Base-by-base conservation (phyloP, 768 basidiomycete genomes). In the Tylopilus subfusipes region DNA sequence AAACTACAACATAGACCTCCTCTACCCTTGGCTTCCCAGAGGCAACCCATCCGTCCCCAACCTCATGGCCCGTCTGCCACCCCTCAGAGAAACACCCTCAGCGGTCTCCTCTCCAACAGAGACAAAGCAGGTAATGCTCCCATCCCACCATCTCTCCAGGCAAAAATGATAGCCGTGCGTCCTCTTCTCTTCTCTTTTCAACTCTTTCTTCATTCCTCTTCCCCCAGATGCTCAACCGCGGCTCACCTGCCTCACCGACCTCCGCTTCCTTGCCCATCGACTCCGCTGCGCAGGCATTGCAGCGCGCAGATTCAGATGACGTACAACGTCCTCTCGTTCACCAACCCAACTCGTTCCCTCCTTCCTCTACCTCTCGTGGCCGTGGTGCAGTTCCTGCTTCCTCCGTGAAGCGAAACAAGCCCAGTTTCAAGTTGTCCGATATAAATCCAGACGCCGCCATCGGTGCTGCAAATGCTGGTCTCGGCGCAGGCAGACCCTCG, bases 101-200 rank as follows among this genome's bases (percentile, higher is more conserved):
- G 68, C 24, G 70, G 74, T 53, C 73, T 84, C 42, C 78, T 84
- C 57, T 68, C 73, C 40, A 75, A 72, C 72, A 69, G 67, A 52
- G 58, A 72, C 72, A 69, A 66, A 53, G 56, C 69, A 54, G 64
- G 74, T 39, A 70, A 80, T 19, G 86, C 86, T 0, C 86, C 88
- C 44, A 90, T 98, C 57, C 95, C 95, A 0, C 91, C 94, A 0
- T 80, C 83, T 43, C 79, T 98, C 42, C 93, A 94, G 68, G 92
- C 90, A 57, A 97, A 93, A 77, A 90, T 98, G 88, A 90, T 89
- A 39, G 90, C 88, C 27, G 93, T 95, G 68, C 62, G 83, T 77
- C 40, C 34, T 14, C 31, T 21, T 13, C 1, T 25, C 42, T 5
- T 11, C 18, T 18, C 19, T 3, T 24, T 18, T 4, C 16, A 14